These are phyloP conservation scores for Apiospora phragmitis DNA, from an alignment of 2,329 filamentous ascomycete species.

Conservation along the genomic window DNA sequence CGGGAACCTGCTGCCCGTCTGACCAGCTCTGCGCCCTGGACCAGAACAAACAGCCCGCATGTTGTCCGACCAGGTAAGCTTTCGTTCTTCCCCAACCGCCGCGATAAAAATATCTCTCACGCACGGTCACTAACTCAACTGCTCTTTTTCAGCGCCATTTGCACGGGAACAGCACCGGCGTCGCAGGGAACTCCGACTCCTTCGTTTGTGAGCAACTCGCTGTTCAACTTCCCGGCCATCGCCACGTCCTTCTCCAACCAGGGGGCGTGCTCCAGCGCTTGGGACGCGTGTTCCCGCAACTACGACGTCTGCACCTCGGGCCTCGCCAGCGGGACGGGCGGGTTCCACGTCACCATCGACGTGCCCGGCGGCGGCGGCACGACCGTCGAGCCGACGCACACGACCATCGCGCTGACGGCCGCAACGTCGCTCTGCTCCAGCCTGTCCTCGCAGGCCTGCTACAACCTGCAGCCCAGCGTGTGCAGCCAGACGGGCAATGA, in stretches of 20 bases:
- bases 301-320: slow-evolving; percentile 54
- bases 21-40: slow-evolving; percentile 54
- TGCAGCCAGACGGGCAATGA: slow-evolving; percentile 35
- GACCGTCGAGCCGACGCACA: slow-evolving; percentile 46
- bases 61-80: slow-evolving; percentile 53
- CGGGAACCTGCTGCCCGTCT: slow-evolving; percentile 50
- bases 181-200: slow-evolving; percentile 37
- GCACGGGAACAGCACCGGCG: slow-evolving; percentile 54
- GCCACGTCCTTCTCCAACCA: slow-evolving; percentile 51
- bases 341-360: slow-evolving; percentile 55
- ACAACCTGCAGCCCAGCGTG: slow-evolving; percentile 40
- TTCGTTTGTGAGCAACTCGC: slow-evolving; percentile 57
- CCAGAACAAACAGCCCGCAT: slow-evolving; percentile 49
- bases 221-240: slow-evolving; percentile 62
- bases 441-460: slow-evolving; percentile 54
- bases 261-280: slow-evolving; percentile 52
- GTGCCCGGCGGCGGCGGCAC: slow-evolving; percentile 55
- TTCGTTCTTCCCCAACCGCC: slow-evolving; percentile 11
- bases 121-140: neutral
- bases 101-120: neutral
- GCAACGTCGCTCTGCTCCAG: slow-evolving; percentile 58
- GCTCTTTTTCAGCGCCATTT: slow-evolving; percentile 44
- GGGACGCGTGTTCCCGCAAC: slow-evolving; percentile 53
- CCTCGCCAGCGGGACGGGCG: slow-evolving; percentile 41
- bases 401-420: slow-evolving; percentile 41